Conservation (phyloP, 768 basidiomycete genomes). For the Suillus clintonianus region DNA sequence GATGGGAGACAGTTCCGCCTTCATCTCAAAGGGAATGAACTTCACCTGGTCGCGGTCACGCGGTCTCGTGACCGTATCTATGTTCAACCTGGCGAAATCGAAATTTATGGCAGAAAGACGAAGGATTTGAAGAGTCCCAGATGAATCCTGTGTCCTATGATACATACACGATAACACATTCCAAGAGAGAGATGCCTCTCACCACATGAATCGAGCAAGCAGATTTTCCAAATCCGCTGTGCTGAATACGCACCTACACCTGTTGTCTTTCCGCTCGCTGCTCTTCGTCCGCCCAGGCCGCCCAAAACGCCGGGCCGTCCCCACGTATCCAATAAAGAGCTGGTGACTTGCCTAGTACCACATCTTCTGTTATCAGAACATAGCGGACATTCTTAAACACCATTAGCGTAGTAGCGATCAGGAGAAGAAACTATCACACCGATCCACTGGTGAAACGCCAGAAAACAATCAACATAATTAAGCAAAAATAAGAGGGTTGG, state of each 20-base stretch:
- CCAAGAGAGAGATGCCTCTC: neutral
- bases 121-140: neutral
- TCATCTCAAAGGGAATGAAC: neutral
- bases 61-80: neutral
- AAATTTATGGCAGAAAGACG: neutral
- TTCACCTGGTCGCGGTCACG: neutral
- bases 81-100: neutral
- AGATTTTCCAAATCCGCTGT: neutral
- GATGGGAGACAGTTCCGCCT: slow-evolving; percentile 4
- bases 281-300: slow-evolving; percentile 76
- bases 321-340: slow-evolving; percentile 78
- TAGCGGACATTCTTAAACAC: slow-evolving; percentile 66
- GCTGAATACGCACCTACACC: slow-evolving; percentile 5
- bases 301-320: slow-evolving; percentile 70
- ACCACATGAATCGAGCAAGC: neutral
- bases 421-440: slow-evolving; percentile 40
- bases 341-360: slow-evolving; percentile 61
- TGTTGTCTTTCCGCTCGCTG: slow-evolving; percentile 19
- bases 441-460: slow-evolving; percentile 51
- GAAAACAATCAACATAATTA: slow-evolving; percentile 9
- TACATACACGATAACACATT: slow-evolving; percentile 1
- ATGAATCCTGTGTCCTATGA: neutral
- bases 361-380: slow-evolving; percentile 76
- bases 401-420: slow-evolving; percentile 7
- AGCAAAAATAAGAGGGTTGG: slow-evolving; percentile 5